Base-by-base conservation (phyloP, 768 basidiomycete species). In the Rhodotorula graminis region DNA sequence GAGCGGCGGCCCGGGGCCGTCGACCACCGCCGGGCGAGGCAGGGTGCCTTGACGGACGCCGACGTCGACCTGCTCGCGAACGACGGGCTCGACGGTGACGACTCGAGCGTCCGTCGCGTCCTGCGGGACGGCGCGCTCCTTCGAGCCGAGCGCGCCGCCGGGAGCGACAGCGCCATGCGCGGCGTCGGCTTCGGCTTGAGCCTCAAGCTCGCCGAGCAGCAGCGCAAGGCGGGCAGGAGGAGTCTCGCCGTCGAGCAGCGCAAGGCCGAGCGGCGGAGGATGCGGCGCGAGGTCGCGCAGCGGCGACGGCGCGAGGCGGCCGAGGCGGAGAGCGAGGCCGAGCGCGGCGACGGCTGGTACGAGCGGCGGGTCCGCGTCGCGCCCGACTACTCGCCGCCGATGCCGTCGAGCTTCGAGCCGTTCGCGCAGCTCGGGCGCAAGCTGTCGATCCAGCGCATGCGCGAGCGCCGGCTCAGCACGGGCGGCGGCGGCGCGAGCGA, bases 41-140 rank as follows among this genome's bases (percentile, higher is more conserved):
- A 46, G 2, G 53, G 53, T 8, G n/a, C 27, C 6, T 37, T 65
- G 23, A 65, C 42, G n/a, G 64, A 56, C 16, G 55, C 21, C 29
- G 64, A 57, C 15, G n/a, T 59, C 55, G 59, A 62, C 19, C 33
- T 27, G 3, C 33, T 53, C 7, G 12, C 65, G 60, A 44, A 56
- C 59, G 29, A 27, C 29, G 60, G 29, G 6, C 44, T 4, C 7
- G 73, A 71, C 14, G 63, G 57, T 1, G 73, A 74, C 19, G 63
- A 52, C 8, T 64, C 66, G 59, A 68, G 60, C 21, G 49, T 71
- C 4, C 55, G 65, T 27, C 61, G 74, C 2, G 70, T 75, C 14
- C 21, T 75, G 47, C 61, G 60, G 56, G 74, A 75, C 64, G 71
- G 59, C 46, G 58, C 69, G 19, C 68, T 56, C 29, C 66, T 61